Percentiles rank a stretch among this genome's conserved stretches.
Evolutionary conservation across 345 rosid genomes (phyloP).

Genomic region (Boechera divaricarpa): DNA sequence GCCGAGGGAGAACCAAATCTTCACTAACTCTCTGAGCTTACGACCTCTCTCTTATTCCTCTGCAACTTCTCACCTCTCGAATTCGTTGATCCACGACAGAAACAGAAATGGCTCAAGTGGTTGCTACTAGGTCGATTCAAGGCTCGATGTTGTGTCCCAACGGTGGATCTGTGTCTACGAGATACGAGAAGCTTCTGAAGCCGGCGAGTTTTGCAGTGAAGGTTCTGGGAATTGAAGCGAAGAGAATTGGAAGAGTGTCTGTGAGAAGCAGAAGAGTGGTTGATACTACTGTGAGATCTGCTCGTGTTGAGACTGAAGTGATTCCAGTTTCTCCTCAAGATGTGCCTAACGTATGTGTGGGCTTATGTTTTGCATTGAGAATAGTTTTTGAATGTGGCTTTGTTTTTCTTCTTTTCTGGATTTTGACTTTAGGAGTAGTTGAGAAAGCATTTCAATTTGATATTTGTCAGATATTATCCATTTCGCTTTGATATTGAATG

Average conservation of each 20-base stretch:
- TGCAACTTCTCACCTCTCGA: neutral
- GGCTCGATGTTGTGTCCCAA: slow-evolving; percentile 50
- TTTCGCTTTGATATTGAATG: slow-evolving; percentile 12
- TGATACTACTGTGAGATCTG: slow-evolving; percentile 59
- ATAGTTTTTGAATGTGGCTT: neutral
- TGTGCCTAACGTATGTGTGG: slow-evolving; percentile 53
- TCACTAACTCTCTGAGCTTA: slow-evolving; percentile 14
- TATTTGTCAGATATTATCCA: neutral
- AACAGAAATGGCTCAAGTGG: slow-evolving; percentile 75
- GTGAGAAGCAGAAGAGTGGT: slow-evolving; percentile 45
- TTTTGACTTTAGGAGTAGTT: neutral
- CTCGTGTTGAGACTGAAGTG: slow-evolving; percentile 61
- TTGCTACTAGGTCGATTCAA: slow-evolving; percentile 71
- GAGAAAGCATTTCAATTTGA: slow-evolving; percentile 19
- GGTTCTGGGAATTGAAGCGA: slow-evolving; percentile 45
- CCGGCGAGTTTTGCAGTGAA: slow-evolving; percentile 60
- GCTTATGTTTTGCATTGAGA: neutral
- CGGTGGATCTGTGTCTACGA: slow-evolving; percentile 57
- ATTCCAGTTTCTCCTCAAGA: slow-evolving; percentile 79
- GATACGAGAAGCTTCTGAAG: slow-evolving; percentile 54
- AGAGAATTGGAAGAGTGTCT: slow-evolving; percentile 38
- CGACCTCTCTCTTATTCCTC: slow-evolving; percentile 9
- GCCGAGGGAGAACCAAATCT: slow-evolving; percentile 47
- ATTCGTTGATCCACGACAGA: slow-evolving; percentile 7
- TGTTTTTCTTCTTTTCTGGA: neutral